A percentile compares a stretch with the other conserved stretches of the same genome.
phyloP scores from a whole-genome alignment of 2,329 filamentous ascomycete species.

The Beauveria sp. region DNA sequence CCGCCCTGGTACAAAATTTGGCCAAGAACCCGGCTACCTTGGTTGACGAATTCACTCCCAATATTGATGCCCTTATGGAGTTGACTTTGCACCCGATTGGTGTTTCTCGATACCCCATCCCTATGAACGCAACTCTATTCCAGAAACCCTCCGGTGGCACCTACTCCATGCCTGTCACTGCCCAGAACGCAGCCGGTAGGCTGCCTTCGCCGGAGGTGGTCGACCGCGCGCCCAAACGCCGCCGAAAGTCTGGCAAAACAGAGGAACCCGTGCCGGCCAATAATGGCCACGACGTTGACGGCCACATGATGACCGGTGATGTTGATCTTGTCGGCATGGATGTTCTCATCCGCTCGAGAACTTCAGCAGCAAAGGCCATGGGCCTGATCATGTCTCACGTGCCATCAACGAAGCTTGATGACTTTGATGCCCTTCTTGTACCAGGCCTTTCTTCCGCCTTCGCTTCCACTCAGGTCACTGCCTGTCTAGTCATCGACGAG shows the following conservation, averaged over 20 bases:
- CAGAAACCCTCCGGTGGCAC: constrained; percentile 87
- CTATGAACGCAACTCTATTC: constrained; percentile 85
- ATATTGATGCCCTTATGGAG: constrained; percentile 74
- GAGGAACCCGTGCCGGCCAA: constrained; percentile 57
- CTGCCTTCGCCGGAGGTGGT: constrained; percentile 44
- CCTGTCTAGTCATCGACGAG: constrained; percentile 80
- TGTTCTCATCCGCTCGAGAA: constrained; percentile 77
- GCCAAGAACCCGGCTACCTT: constrained; percentile 57
- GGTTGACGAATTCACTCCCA: constrained; percentile 62
- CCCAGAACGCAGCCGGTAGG: constrained; percentile 36
- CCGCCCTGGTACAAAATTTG: constrained; percentile 63
- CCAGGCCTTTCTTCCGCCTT: constrained; percentile 63
- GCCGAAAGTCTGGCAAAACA: constrained; percentile 76
- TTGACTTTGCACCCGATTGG: constrained; percentile 87
- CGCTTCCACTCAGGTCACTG: constrained; percentile 78
- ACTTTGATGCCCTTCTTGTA: constrained; percentile 58
- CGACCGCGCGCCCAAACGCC: constrained; percentile 63
- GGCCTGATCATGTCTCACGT: constrained; percentile 75
- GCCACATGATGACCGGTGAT: constrained; percentile 95
- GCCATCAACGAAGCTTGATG: constrained; percentile 53
- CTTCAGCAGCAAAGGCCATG: constrained; percentile 80
- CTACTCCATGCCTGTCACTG: constrained; percentile 51
- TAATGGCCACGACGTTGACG: constrained; percentile 92
- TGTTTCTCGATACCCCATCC: constrained; percentile 79
- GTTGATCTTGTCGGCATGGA: constrained; percentile 90